Percentiles rank a stretch among this genome's conserved stretches.
phyloP scores from a whole-genome alignment of 2,329 filamentous ascomycete genomes.

The Pseudogymnoascus destructans region DNA sequence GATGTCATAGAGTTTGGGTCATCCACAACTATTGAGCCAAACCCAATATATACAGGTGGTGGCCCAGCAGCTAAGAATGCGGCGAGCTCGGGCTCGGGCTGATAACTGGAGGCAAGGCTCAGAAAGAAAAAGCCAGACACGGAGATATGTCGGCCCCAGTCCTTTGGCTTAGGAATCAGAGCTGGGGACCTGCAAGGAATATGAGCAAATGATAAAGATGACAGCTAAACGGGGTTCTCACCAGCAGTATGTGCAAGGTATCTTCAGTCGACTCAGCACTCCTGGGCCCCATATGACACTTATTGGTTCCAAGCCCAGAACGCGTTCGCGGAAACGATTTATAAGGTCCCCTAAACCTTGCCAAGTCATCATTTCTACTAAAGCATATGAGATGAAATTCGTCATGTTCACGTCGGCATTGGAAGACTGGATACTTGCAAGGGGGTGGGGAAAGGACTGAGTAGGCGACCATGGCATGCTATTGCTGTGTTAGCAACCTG shows the following conservation, averaged over 20 bases:
- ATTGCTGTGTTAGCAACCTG: conserved; percentile 23
- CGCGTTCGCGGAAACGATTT: conserved; percentile 59
- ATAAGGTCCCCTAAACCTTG: conserved; percentile 73
- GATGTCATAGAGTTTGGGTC: conserved; percentile 55
- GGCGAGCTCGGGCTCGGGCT: conserved; percentile 41
- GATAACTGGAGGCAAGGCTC: conserved; percentile 49
- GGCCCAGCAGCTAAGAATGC: conserved; percentile 44
- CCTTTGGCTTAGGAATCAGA: conserved; percentile 51
- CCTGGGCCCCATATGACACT: conserved; percentile 67
- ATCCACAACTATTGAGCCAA: conserved; percentile 64
- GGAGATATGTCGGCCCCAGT: conserved; percentile 59
- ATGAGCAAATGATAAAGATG: neutral
- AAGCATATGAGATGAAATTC: conserved; percentile 68
- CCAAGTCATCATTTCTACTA: conserved; percentile 84
- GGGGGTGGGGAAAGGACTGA: conserved; percentile 59
- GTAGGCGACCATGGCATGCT: conserved; percentile 55
- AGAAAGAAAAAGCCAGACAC: conserved; percentile 70
- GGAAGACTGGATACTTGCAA: conserved; percentile 60
- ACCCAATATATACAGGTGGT: conserved; percentile 59
- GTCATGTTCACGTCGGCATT: conserved; percentile 61
- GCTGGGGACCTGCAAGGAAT: conserved; percentile 34
- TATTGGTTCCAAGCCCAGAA: conserved; percentile 57
- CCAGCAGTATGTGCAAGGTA: conserved; percentile 66
- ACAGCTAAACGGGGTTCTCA: neutral
- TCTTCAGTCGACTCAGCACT: conserved; percentile 56